A percentile compares a stretch with the other conserved stretches of the same genome.
phyloP scores from a whole-genome alignment of 2,329 filamentous ascomycete species.

The Alternaria alternata region DNA sequence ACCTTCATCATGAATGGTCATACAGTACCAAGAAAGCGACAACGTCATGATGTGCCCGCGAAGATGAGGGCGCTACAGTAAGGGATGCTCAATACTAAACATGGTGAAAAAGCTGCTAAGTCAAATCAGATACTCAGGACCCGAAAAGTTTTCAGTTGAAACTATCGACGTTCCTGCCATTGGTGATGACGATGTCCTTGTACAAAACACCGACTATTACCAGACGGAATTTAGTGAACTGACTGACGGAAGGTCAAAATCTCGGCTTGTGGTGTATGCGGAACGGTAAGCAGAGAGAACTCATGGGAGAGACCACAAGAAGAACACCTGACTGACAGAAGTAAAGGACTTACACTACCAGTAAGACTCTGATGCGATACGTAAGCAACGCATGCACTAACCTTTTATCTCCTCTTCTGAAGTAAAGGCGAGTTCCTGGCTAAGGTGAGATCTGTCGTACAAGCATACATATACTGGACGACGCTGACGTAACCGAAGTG shows the following conservation, averaged over 20 bases:
- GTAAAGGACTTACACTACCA: conserved; percentile 37
- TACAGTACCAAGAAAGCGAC: background rate
- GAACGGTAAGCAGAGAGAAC: conserved; percentile 21
- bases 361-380: background rate
- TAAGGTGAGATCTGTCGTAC: conserved; percentile 10
- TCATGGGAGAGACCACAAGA: background rate
- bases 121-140: conserved; percentile 25
- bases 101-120: background rate
- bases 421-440: conserved; percentile 36
- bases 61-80: conserved; percentile 38
- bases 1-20: conserved; percentile 7
- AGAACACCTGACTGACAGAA: background rate
- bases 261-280: conserved; percentile 35
- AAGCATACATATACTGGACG: no score
- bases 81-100: background rate
- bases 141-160: conserved; percentile 32
- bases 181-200: conserved; percentile 34
- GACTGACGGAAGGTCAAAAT: conserved; percentile 29
- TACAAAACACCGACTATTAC: conserved; percentile 1
- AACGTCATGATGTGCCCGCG: conserved; percentile 19
- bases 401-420: background rate
- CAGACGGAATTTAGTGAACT: background rate
- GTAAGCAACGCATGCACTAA: background rate
- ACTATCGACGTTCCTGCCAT: conserved; percentile 27
- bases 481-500: conserved; percentile 17